Conservation (phyloP, 2,329 filamentous ascomycete genomes). For the Nectriaceae sp. region DNA sequence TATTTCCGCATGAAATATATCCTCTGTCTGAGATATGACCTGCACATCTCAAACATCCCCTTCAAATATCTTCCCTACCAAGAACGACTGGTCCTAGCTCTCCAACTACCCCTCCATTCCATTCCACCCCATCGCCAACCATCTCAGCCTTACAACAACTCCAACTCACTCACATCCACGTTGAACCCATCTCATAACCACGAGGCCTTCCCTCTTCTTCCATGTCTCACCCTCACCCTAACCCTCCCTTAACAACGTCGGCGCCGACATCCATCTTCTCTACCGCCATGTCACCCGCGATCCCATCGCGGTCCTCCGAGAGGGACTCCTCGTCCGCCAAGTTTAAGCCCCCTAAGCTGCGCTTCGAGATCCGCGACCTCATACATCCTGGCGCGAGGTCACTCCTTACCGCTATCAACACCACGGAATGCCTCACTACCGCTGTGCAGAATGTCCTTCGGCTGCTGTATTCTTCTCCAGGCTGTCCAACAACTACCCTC, state of each 20-base stretch:
- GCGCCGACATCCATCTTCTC: constrained; percentile 21
- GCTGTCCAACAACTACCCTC: constrained; percentile 41
- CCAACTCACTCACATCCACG: constrained; percentile 1
- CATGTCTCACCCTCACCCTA: constrained; percentile 28
- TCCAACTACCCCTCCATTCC: constrained; percentile 14
- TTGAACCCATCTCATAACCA: not conserved
- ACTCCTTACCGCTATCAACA: constrained; percentile 69
- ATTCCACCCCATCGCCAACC: constrained; percentile 4
- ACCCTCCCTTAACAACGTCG: constrained; percentile 23
- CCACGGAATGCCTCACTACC: constrained; percentile 59
- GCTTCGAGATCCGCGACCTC: constrained; percentile 61
- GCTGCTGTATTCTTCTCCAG: constrained; percentile 66
- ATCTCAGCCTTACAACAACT: not conserved
- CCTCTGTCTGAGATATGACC: too few relatives aligned
- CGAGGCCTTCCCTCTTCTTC: constrained; percentile 2
- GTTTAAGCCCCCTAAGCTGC: constrained; percentile 56
- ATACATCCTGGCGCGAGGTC: constrained; percentile 59
- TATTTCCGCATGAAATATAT: too few relatives aligned
- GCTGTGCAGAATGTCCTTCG: constrained; percentile 70
- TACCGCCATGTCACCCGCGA: constrained; percentile 31
- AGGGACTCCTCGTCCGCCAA: constrained; percentile 4
- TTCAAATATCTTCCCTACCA: not conserved
- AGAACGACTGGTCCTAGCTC: constrained; percentile 2
- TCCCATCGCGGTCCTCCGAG: constrained; percentile 1
- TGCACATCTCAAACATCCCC: too few relatives aligned